Conservation (phyloP, 495 filamentous ascomycete species). For the Aspergillus funiculosus region DNA sequence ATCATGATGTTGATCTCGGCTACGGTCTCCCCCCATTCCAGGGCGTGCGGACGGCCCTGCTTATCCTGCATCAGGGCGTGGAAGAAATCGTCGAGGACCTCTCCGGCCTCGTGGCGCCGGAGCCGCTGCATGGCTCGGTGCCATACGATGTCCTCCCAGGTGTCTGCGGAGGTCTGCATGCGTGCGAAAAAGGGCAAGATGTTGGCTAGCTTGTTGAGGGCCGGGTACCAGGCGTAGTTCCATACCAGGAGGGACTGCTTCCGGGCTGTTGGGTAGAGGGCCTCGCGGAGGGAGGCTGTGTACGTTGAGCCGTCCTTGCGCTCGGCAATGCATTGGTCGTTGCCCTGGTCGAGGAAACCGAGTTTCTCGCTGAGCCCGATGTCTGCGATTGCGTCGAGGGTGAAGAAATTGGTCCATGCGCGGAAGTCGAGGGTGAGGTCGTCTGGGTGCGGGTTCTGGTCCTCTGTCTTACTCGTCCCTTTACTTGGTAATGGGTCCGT, state of each 20-base stretch:
- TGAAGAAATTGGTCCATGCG: slow-evolving; percentile 40
- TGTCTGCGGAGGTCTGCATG: slow-evolving; percentile 21
- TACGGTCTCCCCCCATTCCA: slow-evolving; percentile 31
- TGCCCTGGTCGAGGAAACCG: slow-evolving; percentile 46
- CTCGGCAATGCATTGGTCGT: slow-evolving; percentile 37
- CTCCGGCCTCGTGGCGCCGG: slow-evolving; percentile 42
- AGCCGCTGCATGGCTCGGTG: slow-evolving; percentile 32
- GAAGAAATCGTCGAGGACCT: slow-evolving; percentile 55
- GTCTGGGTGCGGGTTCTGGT: slow-evolving; percentile 20
- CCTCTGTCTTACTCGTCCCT: too few species aligned
- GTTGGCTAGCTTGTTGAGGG: slow-evolving; percentile 27
- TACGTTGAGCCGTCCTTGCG: slow-evolving; percentile 39
- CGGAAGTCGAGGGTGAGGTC: slow-evolving; percentile 39
- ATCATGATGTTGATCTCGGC: slow-evolving; percentile 39
- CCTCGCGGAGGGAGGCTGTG: slow-evolving; percentile 36
- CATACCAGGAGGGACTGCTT: slow-evolving; percentile 42
- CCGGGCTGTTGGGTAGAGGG: slow-evolving; percentile 42
- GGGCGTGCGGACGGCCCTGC: slow-evolving; percentile 34
- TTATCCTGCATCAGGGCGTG: slow-evolving; percentile 51
- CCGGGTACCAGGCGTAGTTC: slow-evolving; percentile 44
- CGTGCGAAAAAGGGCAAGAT: slow-evolving; percentile 29
- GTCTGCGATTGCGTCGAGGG: slow-evolving; percentile 48
- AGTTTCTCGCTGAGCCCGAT: slow-evolving; percentile 48
- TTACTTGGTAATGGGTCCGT: slow-evolving; percentile 22
- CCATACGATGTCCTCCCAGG: slow-evolving; percentile 41